A percentile compares a stretch with the other conserved stretches of the same genome.
Evolutionary conservation across 495 filamentous ascomycete species (phyloP).

Genomic region (Trichoderma gamsii): DNA sequence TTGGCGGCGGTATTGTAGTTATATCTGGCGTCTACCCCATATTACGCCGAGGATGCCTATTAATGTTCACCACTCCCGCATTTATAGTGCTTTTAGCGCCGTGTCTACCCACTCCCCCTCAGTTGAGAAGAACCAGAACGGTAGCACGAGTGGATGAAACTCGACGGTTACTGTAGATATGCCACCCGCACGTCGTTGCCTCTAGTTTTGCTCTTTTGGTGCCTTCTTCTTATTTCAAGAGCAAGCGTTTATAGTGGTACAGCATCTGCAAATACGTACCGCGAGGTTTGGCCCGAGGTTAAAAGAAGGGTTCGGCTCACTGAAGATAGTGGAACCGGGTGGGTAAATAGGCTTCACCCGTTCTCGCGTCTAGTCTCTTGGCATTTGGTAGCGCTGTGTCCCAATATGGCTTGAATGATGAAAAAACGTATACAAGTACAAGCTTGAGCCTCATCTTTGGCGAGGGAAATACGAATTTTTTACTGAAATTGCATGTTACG

Average conservation of each 20-base stretch:
- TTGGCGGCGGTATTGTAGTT: not conserved
- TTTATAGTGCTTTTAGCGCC: not conserved
- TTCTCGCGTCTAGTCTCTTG: conserved; percentile 1
- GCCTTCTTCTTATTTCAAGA: no score
- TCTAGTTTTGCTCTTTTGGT: no score
- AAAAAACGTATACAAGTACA: not conserved
- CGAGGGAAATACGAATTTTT: no score
- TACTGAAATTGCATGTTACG: no score
- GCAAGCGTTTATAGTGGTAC: not conserved
- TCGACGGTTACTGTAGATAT: not conserved
- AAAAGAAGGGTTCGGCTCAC: not conserved
- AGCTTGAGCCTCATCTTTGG: no score
- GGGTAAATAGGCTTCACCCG: not conserved
- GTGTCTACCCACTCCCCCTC: not conserved
- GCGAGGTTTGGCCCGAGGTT: not conserved
- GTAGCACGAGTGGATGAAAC: not conserved
- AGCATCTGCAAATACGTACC: not conserved
- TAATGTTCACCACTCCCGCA: not conserved
- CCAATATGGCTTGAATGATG: not conserved
- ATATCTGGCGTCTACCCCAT: not conserved
- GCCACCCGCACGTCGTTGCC: not conserved
- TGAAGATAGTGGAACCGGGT: not conserved
- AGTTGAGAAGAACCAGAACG: no score
- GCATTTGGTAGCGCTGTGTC: not conserved
- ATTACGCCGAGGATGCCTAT: not conserved